phyloP scores from a whole-genome alignment of 768 basidiomycete genomes.

The Cystobasidium onofrii region DNA sequence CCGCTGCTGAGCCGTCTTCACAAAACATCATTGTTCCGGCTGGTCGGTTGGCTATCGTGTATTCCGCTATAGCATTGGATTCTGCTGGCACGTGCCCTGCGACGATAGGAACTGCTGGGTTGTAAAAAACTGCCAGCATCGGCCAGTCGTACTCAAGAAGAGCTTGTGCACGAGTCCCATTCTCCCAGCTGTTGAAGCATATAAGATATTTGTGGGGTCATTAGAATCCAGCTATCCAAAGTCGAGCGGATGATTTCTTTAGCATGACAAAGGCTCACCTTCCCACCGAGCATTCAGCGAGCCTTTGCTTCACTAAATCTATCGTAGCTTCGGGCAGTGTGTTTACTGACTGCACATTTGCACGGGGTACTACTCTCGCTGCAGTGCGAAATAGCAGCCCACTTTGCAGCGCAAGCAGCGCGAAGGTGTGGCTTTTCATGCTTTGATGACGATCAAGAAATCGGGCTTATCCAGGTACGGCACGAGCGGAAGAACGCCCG shows the following conservation, averaged over 20 bases:
- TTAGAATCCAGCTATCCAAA: background rate
- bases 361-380: background rate
- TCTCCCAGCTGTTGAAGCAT: conserved; percentile 19
- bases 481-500: background rate
- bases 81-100: conserved; percentile 34
- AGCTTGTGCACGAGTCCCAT: conserved; percentile 45
- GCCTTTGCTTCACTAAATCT: conserved; percentile 3
- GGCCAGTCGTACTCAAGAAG: conserved; percentile 53
- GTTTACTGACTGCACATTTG: background rate
- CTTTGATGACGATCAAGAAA: background rate
- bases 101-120: conserved; percentile 47
- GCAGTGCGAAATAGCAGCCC: background rate
- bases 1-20: conserved; percentile 57
- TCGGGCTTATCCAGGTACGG: background rate
- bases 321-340: background rate
- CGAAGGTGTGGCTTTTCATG: background rate
- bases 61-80: conserved; percentile 49
- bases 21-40: conserved; percentile 46
- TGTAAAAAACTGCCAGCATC: conserved; percentile 50
- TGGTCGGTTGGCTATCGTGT: conserved; percentile 48
- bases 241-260: background rate
- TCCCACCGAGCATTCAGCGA: conserved; percentile 2
- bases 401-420: background rate
- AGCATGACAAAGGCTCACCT: conserved; percentile 13
- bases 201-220: background rate